Evolutionary conservation across 768 basidiomycete species (phyloP).

Genomic region (Hydnomerulius pinastri): DNA sequence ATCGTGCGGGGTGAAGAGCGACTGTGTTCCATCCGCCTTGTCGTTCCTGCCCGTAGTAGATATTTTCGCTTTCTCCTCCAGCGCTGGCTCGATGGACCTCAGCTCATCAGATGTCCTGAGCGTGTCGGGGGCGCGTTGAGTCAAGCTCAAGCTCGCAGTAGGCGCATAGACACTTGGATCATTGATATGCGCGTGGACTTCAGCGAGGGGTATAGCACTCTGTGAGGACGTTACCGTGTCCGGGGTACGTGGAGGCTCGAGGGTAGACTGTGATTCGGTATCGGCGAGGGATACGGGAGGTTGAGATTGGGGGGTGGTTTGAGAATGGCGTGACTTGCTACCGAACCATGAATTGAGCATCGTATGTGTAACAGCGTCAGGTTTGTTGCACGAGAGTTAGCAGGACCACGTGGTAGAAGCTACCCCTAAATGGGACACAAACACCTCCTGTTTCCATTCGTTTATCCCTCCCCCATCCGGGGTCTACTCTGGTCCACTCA

Average conservation of each 20-base stretch:
- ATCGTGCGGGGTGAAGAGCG: conserved; percentile 59
- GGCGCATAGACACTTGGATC: conserved; percentile 25
- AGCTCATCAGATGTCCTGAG: conserved; percentile 11
- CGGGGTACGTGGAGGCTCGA: conserved; percentile 13
- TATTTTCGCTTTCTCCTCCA: not conserved
- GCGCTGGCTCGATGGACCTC: conserved; percentile 2
- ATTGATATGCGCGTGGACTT: conserved; percentile 24
- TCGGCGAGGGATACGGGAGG: conserved; percentile 13
- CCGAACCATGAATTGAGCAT: conserved; percentile 35
- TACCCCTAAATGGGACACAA: too few relatives aligned
- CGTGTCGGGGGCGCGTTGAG: conserved; percentile 11
- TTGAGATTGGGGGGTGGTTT: conserved; percentile 2
- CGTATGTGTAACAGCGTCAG: not conserved
- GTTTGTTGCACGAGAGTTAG: too few relatives aligned
- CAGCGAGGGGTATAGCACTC: conserved; percentile 24
- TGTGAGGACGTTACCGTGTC: conserved; percentile 14
- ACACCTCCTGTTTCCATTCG: too few relatives aligned
- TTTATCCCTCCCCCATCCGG: too few relatives aligned
- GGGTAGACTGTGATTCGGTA: conserved; percentile 15
- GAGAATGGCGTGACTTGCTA: conserved; percentile 29
- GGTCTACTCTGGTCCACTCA: too few relatives aligned
- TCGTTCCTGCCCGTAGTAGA: not conserved
- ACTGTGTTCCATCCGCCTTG: not conserved
- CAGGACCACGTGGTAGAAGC: too few relatives aligned
- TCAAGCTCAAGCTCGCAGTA: conserved; percentile 15